Conservation (phyloP, 768 basidiomycete species). For the Amanita inopinata region DNA sequence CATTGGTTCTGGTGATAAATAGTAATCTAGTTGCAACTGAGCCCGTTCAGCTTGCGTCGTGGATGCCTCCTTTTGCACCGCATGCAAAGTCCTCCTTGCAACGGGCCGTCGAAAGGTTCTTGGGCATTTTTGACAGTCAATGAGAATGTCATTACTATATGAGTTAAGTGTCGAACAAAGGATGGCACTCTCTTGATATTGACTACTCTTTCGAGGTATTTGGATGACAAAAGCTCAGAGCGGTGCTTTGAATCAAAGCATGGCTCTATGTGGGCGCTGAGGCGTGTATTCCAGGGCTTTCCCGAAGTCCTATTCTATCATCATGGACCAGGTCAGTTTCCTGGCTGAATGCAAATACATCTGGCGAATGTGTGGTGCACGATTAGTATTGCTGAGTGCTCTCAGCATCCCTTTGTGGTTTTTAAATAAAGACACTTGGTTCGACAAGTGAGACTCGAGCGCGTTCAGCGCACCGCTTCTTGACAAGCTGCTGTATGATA, state of each 20-base stretch:
- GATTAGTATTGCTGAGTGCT: slow-evolving; percentile 35
- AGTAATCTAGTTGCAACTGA: too few relatives aligned
- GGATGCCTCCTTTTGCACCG: too few relatives aligned
- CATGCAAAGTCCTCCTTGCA: too few relatives aligned
- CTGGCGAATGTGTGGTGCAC: too few relatives aligned
- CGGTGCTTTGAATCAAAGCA: slow-evolving; percentile 59
- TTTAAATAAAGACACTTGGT: slow-evolving; percentile 49
- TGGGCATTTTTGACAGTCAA: slow-evolving; percentile 49
- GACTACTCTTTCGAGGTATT: slow-evolving; percentile 42
- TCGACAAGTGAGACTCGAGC: slow-evolving; percentile 31
- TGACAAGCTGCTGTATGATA: too few relatives aligned
- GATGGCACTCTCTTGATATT: too few relatives aligned
- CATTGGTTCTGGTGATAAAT: too few relatives aligned
- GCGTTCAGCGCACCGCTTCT: too few relatives aligned
- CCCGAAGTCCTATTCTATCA: slow-evolving; percentile 42
- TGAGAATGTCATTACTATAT: slow-evolving; percentile 46
- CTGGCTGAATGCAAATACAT: slow-evolving; percentile 12
- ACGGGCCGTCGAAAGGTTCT: slow-evolving; percentile 50
- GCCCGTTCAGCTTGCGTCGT: too few relatives aligned
- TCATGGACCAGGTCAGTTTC: slow-evolving; percentile 41
- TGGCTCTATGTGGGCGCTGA: too few relatives aligned
- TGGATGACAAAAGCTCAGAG: slow-evolving; percentile 54
- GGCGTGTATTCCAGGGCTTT: slow-evolving; percentile 45
- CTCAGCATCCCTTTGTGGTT: slow-evolving; percentile 45
- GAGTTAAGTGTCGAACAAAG: slow-evolving; percentile 12